These are phyloP conservation scores for Cadophora sp. DNA, from an alignment of 2,329 filamentous ascomycete genomes.

Conservation along the genomic window DNA sequence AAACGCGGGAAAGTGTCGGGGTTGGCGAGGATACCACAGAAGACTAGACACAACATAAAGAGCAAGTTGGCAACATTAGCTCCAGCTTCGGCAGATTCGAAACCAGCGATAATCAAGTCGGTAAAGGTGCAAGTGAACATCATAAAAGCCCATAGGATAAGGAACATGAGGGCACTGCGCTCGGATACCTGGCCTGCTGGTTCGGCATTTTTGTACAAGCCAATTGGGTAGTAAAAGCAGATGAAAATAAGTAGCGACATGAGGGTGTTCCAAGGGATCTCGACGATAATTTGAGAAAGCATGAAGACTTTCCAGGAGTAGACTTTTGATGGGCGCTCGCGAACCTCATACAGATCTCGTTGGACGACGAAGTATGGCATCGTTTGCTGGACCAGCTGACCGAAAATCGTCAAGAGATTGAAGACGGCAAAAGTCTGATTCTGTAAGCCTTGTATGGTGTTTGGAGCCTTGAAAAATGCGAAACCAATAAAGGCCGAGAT, in stretches of 20 bases:
- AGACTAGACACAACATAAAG: constrained; percentile 76
- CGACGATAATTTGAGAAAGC: too few relatives aligned
- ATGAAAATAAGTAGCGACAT: constrained; percentile 56
- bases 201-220: constrained; percentile 76
- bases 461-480: constrained; percentile 67
- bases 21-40: constrained; percentile 76
- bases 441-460: constrained; percentile 69
- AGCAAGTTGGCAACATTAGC: constrained; percentile 75
- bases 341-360: too few relatives aligned
- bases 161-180: constrained; percentile 39
- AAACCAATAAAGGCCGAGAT: constrained; percentile 66
- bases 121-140: too few relatives aligned
- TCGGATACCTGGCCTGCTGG: constrained; percentile 57
- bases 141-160: too few relatives aligned
- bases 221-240: constrained; percentile 72
- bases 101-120: too few relatives aligned
- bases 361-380: too few relatives aligned
- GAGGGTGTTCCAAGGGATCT: too few relatives aligned
- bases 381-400: constrained; percentile 61
- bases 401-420: constrained; percentile 70
- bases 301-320: too few relatives aligned
- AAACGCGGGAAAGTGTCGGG: constrained; percentile 71
- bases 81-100: too few relatives aligned
- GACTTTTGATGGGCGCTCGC: too few relatives aligned
- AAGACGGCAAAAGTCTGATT: constrained; percentile 77